Evolutionary conservation across 164 flowering plant genomes (phyloP).

Genomic region (Umbellularia californica): DNA sequence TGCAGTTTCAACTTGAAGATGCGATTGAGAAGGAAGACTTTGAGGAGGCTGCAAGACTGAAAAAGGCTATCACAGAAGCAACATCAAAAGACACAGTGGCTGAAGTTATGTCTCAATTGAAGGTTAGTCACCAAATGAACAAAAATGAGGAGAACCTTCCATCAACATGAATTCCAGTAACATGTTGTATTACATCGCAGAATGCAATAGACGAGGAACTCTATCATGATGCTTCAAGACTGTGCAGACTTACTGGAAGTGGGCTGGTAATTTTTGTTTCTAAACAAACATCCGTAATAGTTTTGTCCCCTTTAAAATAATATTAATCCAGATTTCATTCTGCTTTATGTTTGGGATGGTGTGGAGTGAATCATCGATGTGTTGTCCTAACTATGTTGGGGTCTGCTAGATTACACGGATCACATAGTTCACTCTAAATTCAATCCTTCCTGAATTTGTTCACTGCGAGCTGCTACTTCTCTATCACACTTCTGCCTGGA

Average conservation of each 20-base stretch:
- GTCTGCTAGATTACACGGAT: too few relatives aligned
- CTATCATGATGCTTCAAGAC: constrained; percentile 85
- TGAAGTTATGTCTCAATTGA: constrained; percentile 73
- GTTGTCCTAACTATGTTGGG: too few relatives aligned
- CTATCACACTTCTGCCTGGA: too few relatives aligned
- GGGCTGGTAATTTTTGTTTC: constrained; percentile 57
- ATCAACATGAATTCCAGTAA: constrained; percentile 2
- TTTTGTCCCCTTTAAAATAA: not conserved
- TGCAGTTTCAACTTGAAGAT: constrained; percentile 91
- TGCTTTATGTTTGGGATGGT: too few relatives aligned
- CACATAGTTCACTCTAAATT: too few relatives aligned
- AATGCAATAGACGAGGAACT: constrained; percentile 83
- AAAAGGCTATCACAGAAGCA: constrained; percentile 68
- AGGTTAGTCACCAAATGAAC: constrained; percentile 39
- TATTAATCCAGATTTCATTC: too few relatives aligned
- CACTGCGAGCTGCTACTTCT: too few relatives aligned
- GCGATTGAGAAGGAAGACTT: constrained; percentile 95
- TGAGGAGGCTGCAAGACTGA: constrained; percentile 73
- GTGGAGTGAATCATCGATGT: too few relatives aligned
- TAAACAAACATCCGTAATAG: not conserved
- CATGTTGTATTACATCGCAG: constrained; percentile 34
- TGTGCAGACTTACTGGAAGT: constrained; percentile 70
- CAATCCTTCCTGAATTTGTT: too few relatives aligned
- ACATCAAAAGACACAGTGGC: constrained; percentile 71
- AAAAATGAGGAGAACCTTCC: not conserved